These are phyloP conservation scores for Tylopilus sp. DNA, from an alignment of 768 basidiomycete species.

Conservation along the genomic window DNA sequence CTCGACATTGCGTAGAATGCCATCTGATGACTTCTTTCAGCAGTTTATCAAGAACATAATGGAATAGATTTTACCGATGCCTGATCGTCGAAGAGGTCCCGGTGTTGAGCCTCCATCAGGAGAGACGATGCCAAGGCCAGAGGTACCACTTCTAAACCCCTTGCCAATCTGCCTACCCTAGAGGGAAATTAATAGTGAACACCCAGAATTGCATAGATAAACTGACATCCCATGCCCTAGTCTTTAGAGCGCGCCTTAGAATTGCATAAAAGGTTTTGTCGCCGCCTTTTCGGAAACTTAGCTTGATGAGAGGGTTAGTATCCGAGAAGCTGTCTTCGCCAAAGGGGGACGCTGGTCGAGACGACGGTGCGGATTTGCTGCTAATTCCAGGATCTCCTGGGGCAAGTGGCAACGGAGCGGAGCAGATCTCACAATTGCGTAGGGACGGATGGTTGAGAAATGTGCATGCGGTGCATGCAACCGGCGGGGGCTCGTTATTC, in stretches of 20 bases:
- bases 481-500: conserved; percentile 28
- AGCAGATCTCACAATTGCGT: conserved; percentile 80
- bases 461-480: conserved; percentile 84
- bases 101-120: conserved; percentile 17
- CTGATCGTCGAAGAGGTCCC: conserved; percentile 20
- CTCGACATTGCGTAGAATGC: conserved; percentile 77
- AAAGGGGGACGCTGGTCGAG: conserved; percentile 57
- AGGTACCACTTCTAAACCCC: conserved; percentile 17
- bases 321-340: conserved; percentile 22
- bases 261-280: conserved; percentile 78
- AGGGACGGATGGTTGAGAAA: conserved; percentile 85
- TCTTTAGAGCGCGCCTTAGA: conserved; percentile 65
- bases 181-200: neutral
- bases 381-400: conserved; percentile 19
- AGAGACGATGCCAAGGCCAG: conserved; percentile 17
- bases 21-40: conserved; percentile 47
- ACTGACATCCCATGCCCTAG: conserved; percentile 73
- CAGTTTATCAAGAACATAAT: neutral
- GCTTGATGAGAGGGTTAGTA: conserved; percentile 54
- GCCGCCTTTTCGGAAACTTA: conserved; percentile 92
- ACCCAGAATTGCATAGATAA: neutral
- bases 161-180: conserved; percentile 33
- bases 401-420: conserved; percentile 53
- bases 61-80: conserved; percentile 24
- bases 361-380: conserved; percentile 62